Base-by-base conservation (phyloP, 176 grass and related monocot species). In the Neostapfia colusana region DNA sequence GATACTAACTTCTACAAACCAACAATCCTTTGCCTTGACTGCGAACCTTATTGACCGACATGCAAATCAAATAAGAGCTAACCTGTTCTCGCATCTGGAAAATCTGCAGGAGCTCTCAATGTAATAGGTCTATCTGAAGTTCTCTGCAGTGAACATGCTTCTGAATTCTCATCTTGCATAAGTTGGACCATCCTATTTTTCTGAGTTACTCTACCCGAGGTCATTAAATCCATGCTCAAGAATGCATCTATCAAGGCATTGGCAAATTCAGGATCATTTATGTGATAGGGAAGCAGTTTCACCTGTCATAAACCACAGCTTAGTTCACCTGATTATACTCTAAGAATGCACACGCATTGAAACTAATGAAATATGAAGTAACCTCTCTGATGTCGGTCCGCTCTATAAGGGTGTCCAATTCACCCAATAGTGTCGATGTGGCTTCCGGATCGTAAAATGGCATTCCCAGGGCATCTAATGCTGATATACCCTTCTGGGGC, bases 401-500 rank as follows among this genome's bases (percentile, higher is more conserved):
- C 53, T 85, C 72, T 58, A 97, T 80, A 77, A 64, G 82, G 53
- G 73, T 82, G 44, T 86, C 60, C 76, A 97, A 78, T 93, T 97
- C 95, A 86, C 87, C 27, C 76, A 97, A 76, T 46, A 97, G 79
- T 71, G 74, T 73, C 25, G 75, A 84, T 63, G 95, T 91, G 59
- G 91, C 86, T 46, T 93, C 95, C 2, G 67, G 95, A 86, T 90
- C 86, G 88, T 97, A 91, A 85, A 97, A 97, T 84, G 95, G 82
- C 84, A 89, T 93, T 80, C 84, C 91, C 75, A 81, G 86, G 45
- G 87, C 86, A 93, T 97, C 91, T 44, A 97, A 67, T 65, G 95
- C 86, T 79, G 95, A 97, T 51, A 93, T 54, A 48, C 95, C 91
- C 68, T 93, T 93, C 48, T 90, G 86, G 27, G 95, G 95, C 60